Base-by-base conservation (phyloP, 257 asterid species). In the Cordia subcordata region DNA sequence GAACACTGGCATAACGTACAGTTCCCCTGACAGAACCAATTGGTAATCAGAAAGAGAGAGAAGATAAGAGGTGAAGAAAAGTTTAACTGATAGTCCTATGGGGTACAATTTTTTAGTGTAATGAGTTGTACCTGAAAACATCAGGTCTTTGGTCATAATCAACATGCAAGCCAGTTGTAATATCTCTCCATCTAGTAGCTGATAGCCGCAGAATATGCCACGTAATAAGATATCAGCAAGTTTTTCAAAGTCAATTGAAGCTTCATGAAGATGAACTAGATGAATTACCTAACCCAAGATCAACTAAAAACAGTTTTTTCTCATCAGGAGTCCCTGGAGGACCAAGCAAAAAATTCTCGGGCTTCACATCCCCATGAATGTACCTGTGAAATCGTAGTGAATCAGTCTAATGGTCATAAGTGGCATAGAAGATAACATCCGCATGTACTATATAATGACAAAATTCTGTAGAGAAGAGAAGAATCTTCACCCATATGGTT, bases 331-430 rank as follows among this genome's bases (percentile, higher is more conserved):
- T 80, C 61, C 88, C 88, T 16, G 88, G 79, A 60, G 81, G 69
- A 61, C 94, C 94, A 66, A 85, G 94, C 72, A 85, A 75, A 73
- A 85, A 85, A 63, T 82, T 85, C 77, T 85, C 94, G 1, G 94
- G 94, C 80, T 85, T 85, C 16, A 85, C 85, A 76, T 85, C 94
- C 53, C 94, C 94, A 45, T 85, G 94, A 65, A 85, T 91, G 68
- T 76, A 83, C 62, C 94, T 85, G 72, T 49, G 72, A 57, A 55
- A 59, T 13, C 53, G 33, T 23, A 52, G 0, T 10, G 35, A 10
- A 18, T 4, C 11, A 16, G 23, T 11, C n/a, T 0, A 4, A 15
- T 27, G 35, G 5, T 47, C 21, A 47, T 47, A 17, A 47, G 4
- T 47, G 20, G 21, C 16, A 16, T 19, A n/a, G 20, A 47, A 16